phyloP scores from a whole-genome alignment of 2,329 filamentous ascomycete species.

The Pseudocercospora pini-densiflorae region DNA sequence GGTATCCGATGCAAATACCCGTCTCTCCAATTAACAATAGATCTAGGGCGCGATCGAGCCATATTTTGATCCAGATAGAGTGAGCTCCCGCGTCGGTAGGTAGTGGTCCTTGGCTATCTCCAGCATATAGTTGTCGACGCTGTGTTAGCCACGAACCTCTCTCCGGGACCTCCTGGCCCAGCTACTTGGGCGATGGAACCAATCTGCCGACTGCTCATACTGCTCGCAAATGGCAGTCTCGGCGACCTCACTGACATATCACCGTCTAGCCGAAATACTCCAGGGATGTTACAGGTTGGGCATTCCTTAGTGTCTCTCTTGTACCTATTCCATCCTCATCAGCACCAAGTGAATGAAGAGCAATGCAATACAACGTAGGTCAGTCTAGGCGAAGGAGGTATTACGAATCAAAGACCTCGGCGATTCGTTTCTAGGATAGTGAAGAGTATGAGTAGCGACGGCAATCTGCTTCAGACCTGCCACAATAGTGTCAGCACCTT shows the following conservation, averaged over 20 bases:
- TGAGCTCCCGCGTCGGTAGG: neutral
- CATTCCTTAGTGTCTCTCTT: neutral
- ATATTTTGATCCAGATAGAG: neutral
- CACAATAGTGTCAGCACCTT: too few species aligned
- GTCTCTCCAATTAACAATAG: neutral
- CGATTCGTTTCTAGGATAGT: too few species aligned
- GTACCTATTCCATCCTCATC: too few species aligned
- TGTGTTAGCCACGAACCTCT: neutral
- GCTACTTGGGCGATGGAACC: neutral
- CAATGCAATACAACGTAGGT: too few species aligned
- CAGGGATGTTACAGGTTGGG: neutral
- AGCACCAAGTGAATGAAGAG: too few species aligned
- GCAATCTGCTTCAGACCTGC: neutral
- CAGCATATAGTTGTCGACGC: neutral
- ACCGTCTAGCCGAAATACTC: neutral
- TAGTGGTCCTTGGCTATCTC: neutral
- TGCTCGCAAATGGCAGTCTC: neutral
- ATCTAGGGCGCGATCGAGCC: neutral
- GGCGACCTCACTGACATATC: neutral
- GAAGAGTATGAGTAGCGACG: neutral
- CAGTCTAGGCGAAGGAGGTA: too few species aligned
- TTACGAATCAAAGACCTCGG: too few species aligned
- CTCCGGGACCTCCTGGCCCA: neutral
- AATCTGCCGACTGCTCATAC: neutral
- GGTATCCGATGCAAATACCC: slow-evolving; percentile 4